Evolutionary conservation across 495 filamentous ascomycete species (phyloP), one percentile per base, ranked within the genome.

Genomic region (Trichoderma orchidacearum): DNA sequence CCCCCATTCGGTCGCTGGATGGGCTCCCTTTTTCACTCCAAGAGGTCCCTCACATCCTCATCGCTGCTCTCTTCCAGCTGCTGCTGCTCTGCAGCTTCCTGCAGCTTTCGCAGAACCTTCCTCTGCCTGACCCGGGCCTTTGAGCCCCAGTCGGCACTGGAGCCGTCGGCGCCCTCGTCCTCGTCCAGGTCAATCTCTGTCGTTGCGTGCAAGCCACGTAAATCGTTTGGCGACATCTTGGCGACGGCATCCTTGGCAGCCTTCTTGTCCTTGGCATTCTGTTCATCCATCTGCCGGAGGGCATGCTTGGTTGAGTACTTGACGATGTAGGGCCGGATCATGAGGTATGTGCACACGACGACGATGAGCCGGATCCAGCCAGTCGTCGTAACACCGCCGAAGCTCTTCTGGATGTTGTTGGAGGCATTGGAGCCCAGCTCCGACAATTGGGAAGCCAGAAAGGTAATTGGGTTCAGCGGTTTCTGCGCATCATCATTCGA

Each of bases 21-120:
- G n/a, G n/a, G n/a, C n/a, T n/a, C 28, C 27, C 51, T 3, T 30
- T n/a, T 62, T 29, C 82, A 81, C 64, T 89, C 82, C 75, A 81
- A 76, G 64, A 91, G 80, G 63, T 85, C 84, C 64, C 79, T 84
- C 55, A 84, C 78, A 62, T 85, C 84, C 35, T 83, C 67, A 61
- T 83, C 80, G 67, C 66, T 72, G 63, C 62, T 68, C 15, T 67
- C 64, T 60, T 78, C 73, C 51, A 68, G 64, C 30, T 73, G 59
- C 55, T 68, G 58, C 58, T 61, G 63, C 62, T 75, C 83, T 67
- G 68, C 78, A 62, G 58, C 83, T 31, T 75, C 74, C 41, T 78
- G 58, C 38, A 80, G 57, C 62, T 76, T 73, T 70, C 74, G 80
- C 57, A 87, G 74, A 61, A 81, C 67, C 56, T 82, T 77, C 18